phyloP scores from a whole-genome alignment of 192 early-diverging fungal species.

The Phlyctochytrium bullatum region DNA sequence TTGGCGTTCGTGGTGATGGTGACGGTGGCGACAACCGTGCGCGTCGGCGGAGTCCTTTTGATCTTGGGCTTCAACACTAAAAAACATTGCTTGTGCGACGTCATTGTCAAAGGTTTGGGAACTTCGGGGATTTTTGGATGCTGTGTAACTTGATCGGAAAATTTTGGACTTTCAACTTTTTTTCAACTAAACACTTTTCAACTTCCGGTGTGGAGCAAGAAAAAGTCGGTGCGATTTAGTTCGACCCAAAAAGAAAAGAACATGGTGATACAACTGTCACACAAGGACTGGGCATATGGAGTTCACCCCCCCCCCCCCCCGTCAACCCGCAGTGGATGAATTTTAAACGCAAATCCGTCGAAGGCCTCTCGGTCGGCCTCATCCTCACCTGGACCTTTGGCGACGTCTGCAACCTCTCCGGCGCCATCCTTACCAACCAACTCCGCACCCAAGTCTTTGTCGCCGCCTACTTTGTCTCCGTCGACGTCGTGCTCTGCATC shows the following conservation, averaged over 20 bases:
- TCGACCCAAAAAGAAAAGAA: too few species aligned
- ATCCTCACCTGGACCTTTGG: constrained; percentile 40
- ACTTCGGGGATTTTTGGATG: too few species aligned
- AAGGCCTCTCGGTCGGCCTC: constrained; percentile 42
- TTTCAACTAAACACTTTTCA: too few species aligned
- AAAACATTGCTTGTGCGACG: not conserved
- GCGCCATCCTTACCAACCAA: constrained; percentile 49
- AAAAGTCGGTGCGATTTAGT: too few species aligned
- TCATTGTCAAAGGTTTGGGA: too few species aligned
- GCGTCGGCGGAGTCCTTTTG: not conserved
- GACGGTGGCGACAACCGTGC: not conserved
- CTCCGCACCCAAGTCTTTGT: constrained; percentile 34
- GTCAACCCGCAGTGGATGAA: constrained; percentile 31
- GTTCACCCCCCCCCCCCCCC: too few species aligned
- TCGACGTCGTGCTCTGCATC: constrained; percentile 34
- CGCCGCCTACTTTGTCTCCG: constrained; percentile 39
- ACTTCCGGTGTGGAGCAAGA: not conserved
- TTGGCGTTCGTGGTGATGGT: constrained; percentile 4
- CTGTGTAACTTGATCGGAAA: not conserved
- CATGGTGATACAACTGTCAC: too few species aligned
- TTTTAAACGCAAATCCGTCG: constrained; percentile 35
- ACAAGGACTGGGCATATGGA: too few species aligned
- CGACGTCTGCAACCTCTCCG: constrained; percentile 35
- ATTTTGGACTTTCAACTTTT: too few species aligned
- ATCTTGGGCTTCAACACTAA: not conserved